These are phyloP conservation scores for Citrus hindsii DNA, from an alignment of 345 rosid species.

Conservation along the genomic window DNA sequence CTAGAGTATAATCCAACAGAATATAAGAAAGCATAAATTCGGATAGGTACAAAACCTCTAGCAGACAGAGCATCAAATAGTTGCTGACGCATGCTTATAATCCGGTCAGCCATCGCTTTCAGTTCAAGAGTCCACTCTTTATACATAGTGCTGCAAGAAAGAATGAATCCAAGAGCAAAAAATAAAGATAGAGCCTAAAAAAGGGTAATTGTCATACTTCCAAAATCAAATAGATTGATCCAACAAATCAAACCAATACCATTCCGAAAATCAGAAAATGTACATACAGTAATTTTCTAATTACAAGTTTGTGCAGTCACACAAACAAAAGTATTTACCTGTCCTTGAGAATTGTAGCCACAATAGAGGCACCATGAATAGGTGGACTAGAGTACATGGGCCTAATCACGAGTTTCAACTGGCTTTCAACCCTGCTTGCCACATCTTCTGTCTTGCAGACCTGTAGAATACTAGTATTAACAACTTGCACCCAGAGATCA, in stretches of 20 bases:
- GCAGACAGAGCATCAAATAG: conserved; percentile 54
- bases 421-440: conserved; percentile 70
- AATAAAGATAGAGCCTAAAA: not conserved
- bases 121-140: conserved; percentile 68
- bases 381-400: conserved; percentile 78
- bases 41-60: conserved; percentile 33
- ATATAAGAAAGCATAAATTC: conserved; percentile 2
- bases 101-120: conserved; percentile 76
- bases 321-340: conserved; percentile 28
- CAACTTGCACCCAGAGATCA: not conserved
- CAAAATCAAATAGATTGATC: not conserved
- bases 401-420: conserved; percentile 69
- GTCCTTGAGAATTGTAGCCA: conserved; percentile 59
- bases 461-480: conserved; percentile 28
- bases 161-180: conserved; percentile 7
- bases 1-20: not conserved
- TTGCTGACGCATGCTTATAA: conserved; percentile 65
- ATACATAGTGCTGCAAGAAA: conserved; percentile 46
- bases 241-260: not conserved
- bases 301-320: not conserved
- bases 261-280: not conserved
- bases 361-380: conserved; percentile 74
- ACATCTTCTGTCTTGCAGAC: conserved; percentile 72
- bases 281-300: not conserved
- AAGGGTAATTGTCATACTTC: not conserved